phyloP scores from a whole-genome alignment of 805 yeast genomes.

The Blastobotrys mokoenaii region DNA sequence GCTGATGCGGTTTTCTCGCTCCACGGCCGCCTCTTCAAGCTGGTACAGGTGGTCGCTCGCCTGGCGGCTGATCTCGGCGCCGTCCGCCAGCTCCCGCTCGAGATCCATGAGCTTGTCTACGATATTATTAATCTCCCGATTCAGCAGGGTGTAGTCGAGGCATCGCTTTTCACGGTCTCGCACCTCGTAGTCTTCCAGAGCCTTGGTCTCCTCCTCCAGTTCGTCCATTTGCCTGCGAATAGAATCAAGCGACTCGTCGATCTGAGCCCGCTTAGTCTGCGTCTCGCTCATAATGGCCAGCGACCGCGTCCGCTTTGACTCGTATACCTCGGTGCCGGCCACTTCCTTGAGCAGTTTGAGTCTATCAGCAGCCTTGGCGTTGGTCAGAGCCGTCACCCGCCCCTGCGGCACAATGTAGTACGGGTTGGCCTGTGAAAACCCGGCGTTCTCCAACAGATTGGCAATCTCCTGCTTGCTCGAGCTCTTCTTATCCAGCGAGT shows the following conservation, averaged over 20 bases:
- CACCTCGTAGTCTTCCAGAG: slow-evolving; percentile 59
- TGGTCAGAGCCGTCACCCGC: slow-evolving; percentile 75
- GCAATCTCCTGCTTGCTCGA: slow-evolving; percentile 74
- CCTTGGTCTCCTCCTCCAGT: slow-evolving; percentile 71
- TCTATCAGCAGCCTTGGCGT: slow-evolving; percentile 80
- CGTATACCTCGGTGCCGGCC: slow-evolving; percentile 92
- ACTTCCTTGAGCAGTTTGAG: slow-evolving; percentile 76
- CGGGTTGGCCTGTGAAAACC: slow-evolving; percentile 83
- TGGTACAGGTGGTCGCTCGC: slow-evolving; percentile 3
- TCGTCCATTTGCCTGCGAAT: slow-evolving; percentile 68
- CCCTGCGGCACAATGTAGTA: slow-evolving; percentile 98
- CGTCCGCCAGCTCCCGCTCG: slow-evolving; percentile 36
- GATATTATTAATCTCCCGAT: slow-evolving; percentile 62
- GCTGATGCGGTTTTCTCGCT: slow-evolving; percentile 27
- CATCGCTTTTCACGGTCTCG: slow-evolving; percentile 61
- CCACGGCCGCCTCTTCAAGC: slow-evolving; percentile 8
- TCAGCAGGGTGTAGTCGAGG: slow-evolving; percentile 66
- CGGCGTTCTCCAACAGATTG: slow-evolving; percentile 82
- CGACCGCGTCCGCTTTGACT: slow-evolving; percentile 69
- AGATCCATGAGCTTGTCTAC: slow-evolving; percentile 50
- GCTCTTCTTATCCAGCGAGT: slow-evolving; percentile 69
- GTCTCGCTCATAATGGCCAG: slow-evolving; percentile 71
- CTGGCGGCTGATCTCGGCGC: slow-evolving; percentile 1
- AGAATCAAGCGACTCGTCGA: slow-evolving; percentile 62
- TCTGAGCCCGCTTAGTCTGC: slow-evolving; percentile 57